These are phyloP conservation scores for Euryodendron excelsum DNA, from an alignment of 148 eudicot genomes.

Conservation along the genomic window DNA sequence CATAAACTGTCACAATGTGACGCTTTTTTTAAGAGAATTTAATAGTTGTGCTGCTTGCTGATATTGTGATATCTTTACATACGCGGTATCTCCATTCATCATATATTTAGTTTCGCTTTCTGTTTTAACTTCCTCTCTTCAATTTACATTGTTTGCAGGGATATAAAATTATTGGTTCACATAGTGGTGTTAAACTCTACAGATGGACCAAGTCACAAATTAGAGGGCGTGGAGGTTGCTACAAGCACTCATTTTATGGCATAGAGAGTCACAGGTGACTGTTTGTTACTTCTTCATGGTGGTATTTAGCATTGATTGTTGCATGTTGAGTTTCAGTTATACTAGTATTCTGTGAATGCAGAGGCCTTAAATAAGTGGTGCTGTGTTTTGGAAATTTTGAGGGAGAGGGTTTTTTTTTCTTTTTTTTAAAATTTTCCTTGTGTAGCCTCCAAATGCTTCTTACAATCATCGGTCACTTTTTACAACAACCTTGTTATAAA, in stretches of 20 bases:
- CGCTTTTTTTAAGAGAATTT: neutral
- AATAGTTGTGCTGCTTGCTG: neutral
- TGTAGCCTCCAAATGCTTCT: no score
- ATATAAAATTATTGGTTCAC: conserved; percentile 97
- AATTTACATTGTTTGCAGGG: conserved; percentile 55
- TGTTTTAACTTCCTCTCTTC: neutral
- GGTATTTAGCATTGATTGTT: neutral
- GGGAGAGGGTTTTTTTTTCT: no score
- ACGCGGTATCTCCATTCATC: neutral
- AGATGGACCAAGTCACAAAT: conserved; percentile 98
- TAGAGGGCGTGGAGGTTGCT: conserved; percentile 99
- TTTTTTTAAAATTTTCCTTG: no score
- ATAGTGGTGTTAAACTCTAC: conserved; percentile 96
- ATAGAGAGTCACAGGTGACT: conserved; percentile 95
- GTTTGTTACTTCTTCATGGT: neutral
- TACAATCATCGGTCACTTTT: no score
- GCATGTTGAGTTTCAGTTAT: neutral
- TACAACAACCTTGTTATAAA: no score
- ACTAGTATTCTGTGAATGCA: neutral
- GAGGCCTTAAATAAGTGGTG: no score
- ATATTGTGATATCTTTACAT: neutral
- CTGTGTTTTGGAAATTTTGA: no score
- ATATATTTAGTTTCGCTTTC: neutral
- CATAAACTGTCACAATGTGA: neutral
- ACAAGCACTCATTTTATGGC: conserved; percentile 98